Evolutionary conservation across 169 alveolate genomes (phyloP), one percentile per base, ranked within the genome.

Genomic region (Plasmodium vinckei): DNA sequence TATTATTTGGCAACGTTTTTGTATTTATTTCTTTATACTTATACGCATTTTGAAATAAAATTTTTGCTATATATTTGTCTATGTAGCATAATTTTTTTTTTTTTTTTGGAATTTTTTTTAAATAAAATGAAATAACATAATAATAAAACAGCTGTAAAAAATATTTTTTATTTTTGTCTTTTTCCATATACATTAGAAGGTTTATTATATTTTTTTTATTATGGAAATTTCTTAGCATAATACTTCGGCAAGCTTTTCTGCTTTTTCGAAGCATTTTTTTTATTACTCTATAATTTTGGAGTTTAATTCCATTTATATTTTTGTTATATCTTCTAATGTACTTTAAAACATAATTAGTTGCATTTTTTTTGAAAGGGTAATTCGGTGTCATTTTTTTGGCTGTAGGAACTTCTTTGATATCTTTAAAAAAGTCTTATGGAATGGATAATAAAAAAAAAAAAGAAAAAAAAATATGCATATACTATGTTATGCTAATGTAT

Each of bases 191-290:
- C 42, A 72, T 59, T 73, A 73, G 12, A 10, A 17, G 47, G 44
- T 3, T 57, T 27, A 15, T 42, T 6, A 39, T 9, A 39, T 57
- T 73, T 60, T 73, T 59, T 17, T 5, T 59, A 57, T 73, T 73
- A n/a, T 33, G 39, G 42, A 19, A 59, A 5, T 51, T 12, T 51
- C 9, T n/a, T n/a, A 13, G 1, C 17, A n/a, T 51, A 33, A 33
- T 33, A 5, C 42, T 33, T 33, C 42, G 42, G 5, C 42, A 33
- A 33, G 42, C 42, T 19, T 63, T 75, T 65, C 61, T 61, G 51
- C 46, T 61, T 19, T 75, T 75, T 21, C 44, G 47, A 46, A 54
- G 63, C 10, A n/a, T n/a, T 63, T 75, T 75, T 63, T 12, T 75
- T 27, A 61, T 73, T 75, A 44, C 63, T 10, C 49, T 63, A 23